phyloP scores from a whole-genome alignment of 768 basidiomycete species.

The Boletus sp. region DNA sequence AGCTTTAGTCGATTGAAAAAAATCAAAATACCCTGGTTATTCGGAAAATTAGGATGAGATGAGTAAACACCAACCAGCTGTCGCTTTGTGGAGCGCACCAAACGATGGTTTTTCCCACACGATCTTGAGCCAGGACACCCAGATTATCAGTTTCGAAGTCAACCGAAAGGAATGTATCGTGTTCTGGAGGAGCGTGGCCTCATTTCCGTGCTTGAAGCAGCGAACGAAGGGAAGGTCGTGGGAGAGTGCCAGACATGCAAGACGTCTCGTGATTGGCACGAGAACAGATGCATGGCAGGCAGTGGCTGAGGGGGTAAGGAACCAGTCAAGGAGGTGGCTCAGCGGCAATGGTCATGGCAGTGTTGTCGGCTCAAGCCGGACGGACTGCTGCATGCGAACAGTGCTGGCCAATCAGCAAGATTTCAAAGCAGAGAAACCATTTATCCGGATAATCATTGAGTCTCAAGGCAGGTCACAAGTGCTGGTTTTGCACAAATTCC shows the following conservation, averaged over 20 bases:
- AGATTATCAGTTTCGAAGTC: constrained; percentile 15
- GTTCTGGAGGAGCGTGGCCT: constrained; percentile 26
- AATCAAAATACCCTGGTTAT: no score
- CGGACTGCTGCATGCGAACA: constrained; percentile 30
- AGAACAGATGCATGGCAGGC: not conserved
- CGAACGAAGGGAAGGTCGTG: not conserved
- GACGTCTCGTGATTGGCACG: not conserved
- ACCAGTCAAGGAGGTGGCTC: no score
- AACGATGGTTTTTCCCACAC: constrained; percentile 32
- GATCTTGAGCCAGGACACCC: not conserved
- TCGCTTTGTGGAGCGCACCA: constrained; percentile 21
- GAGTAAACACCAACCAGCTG: no score
- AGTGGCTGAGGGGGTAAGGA: not conserved
- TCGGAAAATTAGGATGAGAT: no score
- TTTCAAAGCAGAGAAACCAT: constrained; percentile 21
- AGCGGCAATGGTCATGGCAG: no score
- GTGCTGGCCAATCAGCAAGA: constrained; percentile 31
- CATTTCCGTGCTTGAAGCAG: not conserved
- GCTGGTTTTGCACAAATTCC: constrained; percentile 27
- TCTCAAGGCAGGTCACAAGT: constrained; percentile 26
- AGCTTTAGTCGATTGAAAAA: no score
- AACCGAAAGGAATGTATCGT: constrained; percentile 13
- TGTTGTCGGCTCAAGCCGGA: constrained; percentile 15
- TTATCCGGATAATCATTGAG: constrained; percentile 21
- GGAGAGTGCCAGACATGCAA: not conserved